These are phyloP conservation scores for Cladobotryum protrusum DNA, from an alignment of 2,329 filamentous ascomycete genomes.

Conservation along the genomic window DNA sequence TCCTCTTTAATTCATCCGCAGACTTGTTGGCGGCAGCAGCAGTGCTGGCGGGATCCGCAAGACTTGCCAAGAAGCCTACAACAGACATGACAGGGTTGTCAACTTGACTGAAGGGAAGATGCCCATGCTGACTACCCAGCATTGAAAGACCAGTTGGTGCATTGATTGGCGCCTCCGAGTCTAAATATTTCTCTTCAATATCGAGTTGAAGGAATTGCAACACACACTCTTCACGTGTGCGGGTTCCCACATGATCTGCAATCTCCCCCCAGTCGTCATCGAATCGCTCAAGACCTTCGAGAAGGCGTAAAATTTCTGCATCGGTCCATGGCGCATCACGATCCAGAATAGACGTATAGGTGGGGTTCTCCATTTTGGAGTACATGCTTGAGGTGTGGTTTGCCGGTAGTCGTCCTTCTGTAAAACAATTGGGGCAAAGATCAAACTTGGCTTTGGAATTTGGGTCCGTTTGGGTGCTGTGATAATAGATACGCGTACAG, in stretches of 20 bases:
- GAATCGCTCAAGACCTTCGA: slow-evolving; percentile 87
- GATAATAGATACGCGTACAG: slow-evolving; percentile 62
- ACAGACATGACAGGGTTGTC: slow-evolving; percentile 98
- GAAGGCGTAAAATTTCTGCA: slow-evolving; percentile 76
- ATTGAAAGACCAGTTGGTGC: slow-evolving; percentile 54
- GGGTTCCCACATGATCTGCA: slow-evolving; percentile 83
- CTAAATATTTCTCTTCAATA: slow-evolving; percentile 95
- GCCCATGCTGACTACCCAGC: slow-evolving; percentile 67
- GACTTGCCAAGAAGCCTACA: slow-evolving; percentile 84
- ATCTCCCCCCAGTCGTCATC: slow-evolving; percentile 96
- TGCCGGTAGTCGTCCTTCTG: slow-evolving; percentile 74
- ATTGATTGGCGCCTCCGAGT: slow-evolving; percentile 56
- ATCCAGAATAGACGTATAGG: slow-evolving; percentile 71
- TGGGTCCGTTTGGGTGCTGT: slow-evolving; percentile 51
- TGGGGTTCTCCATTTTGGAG: slow-evolving; percentile 81
- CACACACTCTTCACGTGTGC: slow-evolving; percentile 92
- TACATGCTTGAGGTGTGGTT: slow-evolving; percentile 78
- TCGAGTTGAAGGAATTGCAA: slow-evolving; percentile 93
- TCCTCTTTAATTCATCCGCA: slow-evolving; percentile 76
- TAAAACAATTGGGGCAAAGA: slow-evolving; percentile 84
- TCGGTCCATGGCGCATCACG: slow-evolving; percentile 88
- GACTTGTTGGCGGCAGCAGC: slow-evolving; percentile 86
- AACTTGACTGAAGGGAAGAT: slow-evolving; percentile 82
- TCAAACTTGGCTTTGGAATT: slow-evolving; percentile 71
- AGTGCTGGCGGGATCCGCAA: slow-evolving; percentile 84